These are phyloP conservation scores for Plantago lanceolata DNA, from an alignment of 305 asterid genomes.

Conservation along the genomic window DNA sequence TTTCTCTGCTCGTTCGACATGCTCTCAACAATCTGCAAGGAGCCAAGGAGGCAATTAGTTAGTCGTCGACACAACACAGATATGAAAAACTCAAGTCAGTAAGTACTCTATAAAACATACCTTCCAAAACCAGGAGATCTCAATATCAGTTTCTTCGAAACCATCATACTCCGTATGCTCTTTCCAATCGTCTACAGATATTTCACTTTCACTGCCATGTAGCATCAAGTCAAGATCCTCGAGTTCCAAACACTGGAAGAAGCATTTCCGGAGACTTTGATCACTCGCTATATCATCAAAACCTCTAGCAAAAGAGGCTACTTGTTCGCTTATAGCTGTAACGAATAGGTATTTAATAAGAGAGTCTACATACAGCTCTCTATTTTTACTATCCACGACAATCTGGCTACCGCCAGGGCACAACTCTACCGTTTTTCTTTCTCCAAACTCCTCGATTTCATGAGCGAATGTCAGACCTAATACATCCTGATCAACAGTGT, in stretches of 20 bases:
- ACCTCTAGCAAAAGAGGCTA: not conserved
- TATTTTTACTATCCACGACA: not conserved
- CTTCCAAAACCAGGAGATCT: slow-evolving; percentile 8
- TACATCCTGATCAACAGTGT: not conserved
- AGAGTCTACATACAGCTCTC: not conserved
- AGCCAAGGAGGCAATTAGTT: not conserved
- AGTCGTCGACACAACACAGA: not conserved
- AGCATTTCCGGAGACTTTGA: not conserved
- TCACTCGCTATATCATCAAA: not conserved
- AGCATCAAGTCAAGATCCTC: not conserved
- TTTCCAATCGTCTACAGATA: slow-evolving; percentile 4
- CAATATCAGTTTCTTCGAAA: not conserved
- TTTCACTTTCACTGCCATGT: not conserved
- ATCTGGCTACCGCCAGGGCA: not conserved
- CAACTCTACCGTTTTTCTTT: not conserved
- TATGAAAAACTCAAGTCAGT: too few species aligned
- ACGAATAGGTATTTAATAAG: not conserved
- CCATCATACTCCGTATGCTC: slow-evolving; percentile 3
- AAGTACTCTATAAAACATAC: not conserved
- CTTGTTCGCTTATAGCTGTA: slow-evolving; percentile 1
- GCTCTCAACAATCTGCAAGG: not conserved
- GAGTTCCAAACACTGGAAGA: not conserved
- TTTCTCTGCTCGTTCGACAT: not conserved
- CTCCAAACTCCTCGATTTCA: not conserved
- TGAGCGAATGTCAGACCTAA: not conserved